A percentile compares a stretch with the other conserved stretches of the same genome.
Evolutionary conservation across 176 grass and related monocot genomes (phyloP).

Genomic region (Aegilops speltoides): DNA sequence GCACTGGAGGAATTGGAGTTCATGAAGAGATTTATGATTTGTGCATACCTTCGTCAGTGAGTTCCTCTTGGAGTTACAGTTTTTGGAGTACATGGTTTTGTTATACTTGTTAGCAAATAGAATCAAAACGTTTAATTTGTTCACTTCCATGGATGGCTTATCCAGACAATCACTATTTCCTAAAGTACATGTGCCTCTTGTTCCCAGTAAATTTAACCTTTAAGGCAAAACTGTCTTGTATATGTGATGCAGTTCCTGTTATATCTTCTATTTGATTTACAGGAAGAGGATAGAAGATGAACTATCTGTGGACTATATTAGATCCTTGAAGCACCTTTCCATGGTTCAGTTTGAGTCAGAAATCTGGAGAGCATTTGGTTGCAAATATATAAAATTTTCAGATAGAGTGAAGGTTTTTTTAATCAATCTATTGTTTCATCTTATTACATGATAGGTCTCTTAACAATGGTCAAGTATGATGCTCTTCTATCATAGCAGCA

Average conservation of each 20-base stretch:
- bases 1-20: conserved; percentile 64
- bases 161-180: conserved; percentile 6
- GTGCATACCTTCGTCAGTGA: conserved; percentile 32
- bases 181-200: background rate
- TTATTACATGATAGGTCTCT: background rate
- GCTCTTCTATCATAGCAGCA: background rate
- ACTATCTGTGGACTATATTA: conserved; percentile 39
- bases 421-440: background rate
- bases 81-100: background rate
- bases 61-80: background rate
- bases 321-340: conserved; percentile 25
- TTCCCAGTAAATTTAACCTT: conserved; percentile 5
- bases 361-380: conserved; percentile 48
- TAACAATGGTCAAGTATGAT: background rate
- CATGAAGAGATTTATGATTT: conserved; percentile 25
- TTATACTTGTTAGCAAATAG: background rate
- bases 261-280: conserved; percentile 16
- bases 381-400: background rate
- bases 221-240: background rate
- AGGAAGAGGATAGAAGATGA: conserved; percentile 65
- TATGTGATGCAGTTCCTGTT: background rate
- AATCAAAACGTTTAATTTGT: background rate
- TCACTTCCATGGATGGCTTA: background rate
- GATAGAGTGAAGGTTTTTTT: conserved; percentile 62
- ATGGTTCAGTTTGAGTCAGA: conserved; percentile 54